Conservation (phyloP, 257 asterid species). For the Solanum lignicaule region DNA sequence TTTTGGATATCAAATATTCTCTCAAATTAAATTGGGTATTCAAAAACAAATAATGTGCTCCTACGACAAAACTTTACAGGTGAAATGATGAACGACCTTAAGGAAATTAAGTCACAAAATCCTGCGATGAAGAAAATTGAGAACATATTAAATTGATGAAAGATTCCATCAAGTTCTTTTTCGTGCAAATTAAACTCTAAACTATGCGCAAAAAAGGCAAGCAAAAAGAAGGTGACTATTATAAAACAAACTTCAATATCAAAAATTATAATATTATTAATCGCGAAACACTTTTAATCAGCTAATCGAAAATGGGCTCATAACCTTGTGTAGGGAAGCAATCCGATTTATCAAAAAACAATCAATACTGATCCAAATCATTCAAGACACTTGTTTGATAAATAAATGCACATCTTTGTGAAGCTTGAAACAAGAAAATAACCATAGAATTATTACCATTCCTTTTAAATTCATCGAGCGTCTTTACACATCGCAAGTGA, state of each 20-base stretch:
- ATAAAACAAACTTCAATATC: background rate
- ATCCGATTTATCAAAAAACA: background rate
- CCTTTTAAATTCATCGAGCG: background rate
- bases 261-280: too few relatives aligned
- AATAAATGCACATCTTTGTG: background rate
- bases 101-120: background rate
- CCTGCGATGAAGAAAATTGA: background rate
- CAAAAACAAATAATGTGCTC: background rate
- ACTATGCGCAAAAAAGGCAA: background rate
- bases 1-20: too few relatives aligned
- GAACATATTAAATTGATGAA: background rate
- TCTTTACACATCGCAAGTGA: background rate
- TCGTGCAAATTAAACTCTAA: background rate
- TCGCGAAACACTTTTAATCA: background rate
- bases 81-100: background rate
- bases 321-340: background rate
- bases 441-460: background rate
- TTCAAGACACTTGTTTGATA: background rate
- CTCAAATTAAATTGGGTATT: background rate
- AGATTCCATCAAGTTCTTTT: background rate
- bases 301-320: background rate
- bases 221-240: background rate
- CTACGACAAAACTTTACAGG: background rate
- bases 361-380: background rate
- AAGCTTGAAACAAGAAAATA: background rate